phyloP scores from a whole-genome alignment of 306 rosid genomes.

The Mimosa pudica region DNA sequence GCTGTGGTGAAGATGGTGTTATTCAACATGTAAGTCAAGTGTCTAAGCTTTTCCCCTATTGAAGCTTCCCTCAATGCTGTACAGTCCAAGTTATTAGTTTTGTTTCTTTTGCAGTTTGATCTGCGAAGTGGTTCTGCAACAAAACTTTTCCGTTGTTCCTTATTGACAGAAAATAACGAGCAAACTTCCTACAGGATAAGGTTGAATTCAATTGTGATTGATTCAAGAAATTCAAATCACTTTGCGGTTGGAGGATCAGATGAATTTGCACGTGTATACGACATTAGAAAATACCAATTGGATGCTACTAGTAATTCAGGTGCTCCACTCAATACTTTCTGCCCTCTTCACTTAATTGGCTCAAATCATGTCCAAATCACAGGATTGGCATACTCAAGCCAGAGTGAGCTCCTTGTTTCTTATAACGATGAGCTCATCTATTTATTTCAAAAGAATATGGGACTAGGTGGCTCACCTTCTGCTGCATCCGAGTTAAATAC shows the following conservation, averaged over 20 bases:
- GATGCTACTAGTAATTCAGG: constrained; percentile 40
- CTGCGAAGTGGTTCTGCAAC: constrained; percentile 59
- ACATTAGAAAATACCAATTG: constrained; percentile 47
- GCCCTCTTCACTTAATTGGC: constrained; percentile 49
- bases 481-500: constrained; percentile 38
- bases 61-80: constrained; percentile 40
- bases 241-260: constrained; percentile 60
- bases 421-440: constrained; percentile 59
- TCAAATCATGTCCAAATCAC: constrained; percentile 48
- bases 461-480: constrained; percentile 44
- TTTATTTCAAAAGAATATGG: constrained; percentile 52
- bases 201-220: constrained; percentile 57
- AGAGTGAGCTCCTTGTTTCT: constrained; percentile 55
- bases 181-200: constrained; percentile 39
- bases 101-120: constrained; percentile 64
- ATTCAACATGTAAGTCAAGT: constrained; percentile 60
- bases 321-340: constrained; percentile 48
- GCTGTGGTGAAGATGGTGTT: constrained; percentile 68
- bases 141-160: constrained; percentile 50
- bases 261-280: constrained; percentile 60
- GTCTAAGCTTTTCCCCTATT: constrained; percentile 32
- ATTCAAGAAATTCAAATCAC: constrained; percentile 59
- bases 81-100: constrained; percentile 35
- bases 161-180: constrained; percentile 39
- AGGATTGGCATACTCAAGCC: constrained; percentile 55